Evolutionary conservation across 345 rosid genomes (phyloP).

Genomic region (Angophora floribunda): DNA sequence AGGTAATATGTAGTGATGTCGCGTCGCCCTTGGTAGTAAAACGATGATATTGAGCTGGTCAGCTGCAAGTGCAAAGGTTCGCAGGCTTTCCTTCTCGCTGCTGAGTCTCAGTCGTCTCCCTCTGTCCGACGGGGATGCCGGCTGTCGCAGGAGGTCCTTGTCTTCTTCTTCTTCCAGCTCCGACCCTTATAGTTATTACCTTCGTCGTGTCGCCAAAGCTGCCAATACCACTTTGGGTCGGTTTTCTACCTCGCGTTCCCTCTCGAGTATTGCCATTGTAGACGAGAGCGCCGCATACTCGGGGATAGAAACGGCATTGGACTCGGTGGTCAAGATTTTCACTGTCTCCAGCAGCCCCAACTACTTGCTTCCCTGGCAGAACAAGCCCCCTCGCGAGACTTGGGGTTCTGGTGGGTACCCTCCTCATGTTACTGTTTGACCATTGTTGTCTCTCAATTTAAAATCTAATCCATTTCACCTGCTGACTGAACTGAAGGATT

Average conservation of each 20-base stretch:
- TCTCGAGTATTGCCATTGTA: background rate
- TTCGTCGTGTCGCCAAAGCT: background rate
- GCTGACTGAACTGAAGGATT: conserved; percentile 25
- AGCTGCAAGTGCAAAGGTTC: background rate
- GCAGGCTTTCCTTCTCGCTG: background rate
- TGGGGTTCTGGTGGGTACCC: conserved; percentile 50
- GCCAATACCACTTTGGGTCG: background rate
- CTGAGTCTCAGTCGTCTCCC: background rate
- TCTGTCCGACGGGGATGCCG: background rate
- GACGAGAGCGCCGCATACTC: conserved; percentile 4
- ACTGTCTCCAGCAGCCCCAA: conserved; percentile 45
- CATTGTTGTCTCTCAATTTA: background rate
- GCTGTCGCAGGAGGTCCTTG: background rate
- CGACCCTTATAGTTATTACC: background rate
- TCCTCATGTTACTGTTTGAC: background rate
- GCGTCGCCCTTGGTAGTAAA: background rate
- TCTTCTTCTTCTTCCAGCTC: background rate
- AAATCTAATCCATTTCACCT: background rate
- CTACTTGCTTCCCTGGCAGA: conserved; percentile 68
- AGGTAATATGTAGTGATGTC: background rate
- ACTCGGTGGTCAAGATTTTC: conserved; percentile 68
- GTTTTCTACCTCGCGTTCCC: background rate
- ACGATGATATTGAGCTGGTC: background rate
- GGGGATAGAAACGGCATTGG: conserved; percentile 39
- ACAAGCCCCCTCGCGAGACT: conserved; percentile 65